These are phyloP conservation scores for Heterobasidion annosum DNA, from an alignment of 1,284 basidiomycete species.

Conservation along the genomic window DNA sequence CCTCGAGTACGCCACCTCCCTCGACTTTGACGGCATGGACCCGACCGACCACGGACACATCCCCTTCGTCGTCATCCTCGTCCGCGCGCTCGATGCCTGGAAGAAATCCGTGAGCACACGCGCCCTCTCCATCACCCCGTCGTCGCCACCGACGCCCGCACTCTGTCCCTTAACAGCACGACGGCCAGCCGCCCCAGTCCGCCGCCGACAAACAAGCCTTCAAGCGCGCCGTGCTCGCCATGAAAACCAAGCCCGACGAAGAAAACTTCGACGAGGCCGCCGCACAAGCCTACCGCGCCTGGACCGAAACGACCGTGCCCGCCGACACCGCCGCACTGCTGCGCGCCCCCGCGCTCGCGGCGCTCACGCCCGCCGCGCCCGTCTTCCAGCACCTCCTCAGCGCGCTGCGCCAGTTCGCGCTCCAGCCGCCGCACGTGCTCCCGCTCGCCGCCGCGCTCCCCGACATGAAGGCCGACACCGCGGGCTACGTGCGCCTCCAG, in stretches of 20 bases:
- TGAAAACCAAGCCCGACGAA: constrained; percentile 73
- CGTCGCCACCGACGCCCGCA: neutral
- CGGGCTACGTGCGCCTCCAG: constrained; percentile 75
- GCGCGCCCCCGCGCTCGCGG: neutral
- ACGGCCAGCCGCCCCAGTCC: constrained; percentile 52
- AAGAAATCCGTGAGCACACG: constrained; percentile 45
- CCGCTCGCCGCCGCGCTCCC: constrained; percentile 70
- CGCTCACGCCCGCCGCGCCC: neutral
- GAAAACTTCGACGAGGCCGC: constrained; percentile 96
- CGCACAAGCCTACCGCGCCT: constrained; percentile 71
- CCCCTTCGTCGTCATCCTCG: constrained; percentile 81
- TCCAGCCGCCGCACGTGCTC: constrained; percentile 29
- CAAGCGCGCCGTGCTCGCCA: constrained; percentile 50
- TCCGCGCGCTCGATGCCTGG: constrained; percentile 80
- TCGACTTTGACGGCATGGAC: constrained; percentile 74
- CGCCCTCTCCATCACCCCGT: neutral
- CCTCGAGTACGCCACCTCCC: constrained; percentile 57
- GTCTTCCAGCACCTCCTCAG: constrained; percentile 43
- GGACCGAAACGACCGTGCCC: constrained; percentile 49
- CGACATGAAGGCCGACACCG: constrained; percentile 93
- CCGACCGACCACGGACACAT: constrained; percentile 82
- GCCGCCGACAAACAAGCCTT: constrained; percentile 73
- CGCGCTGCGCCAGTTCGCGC: constrained; percentile 58
- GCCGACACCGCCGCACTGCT: constrained; percentile 1
- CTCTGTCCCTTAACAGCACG: constrained; percentile 36